A percentile compares a stretch with the other conserved stretches of the same genome.
Conservation (phyloP, 495 filamentous ascomycete genomes). For the Neurospora sp. region DNA sequence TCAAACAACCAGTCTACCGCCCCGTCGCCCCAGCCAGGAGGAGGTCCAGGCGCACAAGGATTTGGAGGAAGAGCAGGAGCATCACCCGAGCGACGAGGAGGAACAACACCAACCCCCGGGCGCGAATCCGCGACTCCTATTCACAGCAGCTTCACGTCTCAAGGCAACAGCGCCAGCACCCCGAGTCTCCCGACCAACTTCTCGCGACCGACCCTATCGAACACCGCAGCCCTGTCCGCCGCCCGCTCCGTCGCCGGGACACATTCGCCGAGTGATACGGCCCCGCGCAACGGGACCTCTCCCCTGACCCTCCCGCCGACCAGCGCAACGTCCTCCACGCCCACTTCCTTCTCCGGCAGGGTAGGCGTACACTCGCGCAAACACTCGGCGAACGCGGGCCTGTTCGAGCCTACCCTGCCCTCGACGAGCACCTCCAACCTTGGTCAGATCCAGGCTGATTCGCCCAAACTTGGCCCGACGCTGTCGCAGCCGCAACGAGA, state of each 20-base stretch:
- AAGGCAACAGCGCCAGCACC: slow-evolving; percentile 12
- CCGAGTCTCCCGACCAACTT: slow-evolving; percentile 41
- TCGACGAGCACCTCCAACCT: slow-evolving; percentile 50
- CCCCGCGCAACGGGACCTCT: slow-evolving; percentile 27
- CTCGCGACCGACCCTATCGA: slow-evolving; percentile 37
- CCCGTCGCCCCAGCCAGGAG: background rate
- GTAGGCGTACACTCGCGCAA: slow-evolving; percentile 37
- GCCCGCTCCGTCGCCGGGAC: slow-evolving; percentile 23
- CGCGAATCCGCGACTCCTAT: slow-evolving; percentile 24
- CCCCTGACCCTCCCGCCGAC: slow-evolving; percentile 33
- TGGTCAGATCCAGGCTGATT: slow-evolving; percentile 34
- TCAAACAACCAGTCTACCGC: background rate
- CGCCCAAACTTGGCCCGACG: slow-evolving; percentile 31
- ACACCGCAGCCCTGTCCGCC: slow-evolving; percentile 26
- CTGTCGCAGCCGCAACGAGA: slow-evolving; percentile 23
- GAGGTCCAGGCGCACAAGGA: slow-evolving; percentile 7
- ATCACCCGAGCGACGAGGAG: slow-evolving; percentile 31
- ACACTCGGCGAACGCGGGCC: slow-evolving; percentile 66
- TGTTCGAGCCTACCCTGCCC: slow-evolving; percentile 80
- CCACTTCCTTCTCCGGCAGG: slow-evolving; percentile 10
- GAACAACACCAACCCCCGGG: slow-evolving; percentile 9
- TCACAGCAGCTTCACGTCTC: slow-evolving; percentile 26
- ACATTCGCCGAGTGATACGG: slow-evolving; percentile 18
- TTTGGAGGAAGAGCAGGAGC: slow-evolving; percentile 20
- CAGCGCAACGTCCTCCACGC: slow-evolving; percentile 15